These are phyloP conservation scores for Collybia mongolica DNA, from an alignment of 768 basidiomycete species.

Conservation along the genomic window DNA sequence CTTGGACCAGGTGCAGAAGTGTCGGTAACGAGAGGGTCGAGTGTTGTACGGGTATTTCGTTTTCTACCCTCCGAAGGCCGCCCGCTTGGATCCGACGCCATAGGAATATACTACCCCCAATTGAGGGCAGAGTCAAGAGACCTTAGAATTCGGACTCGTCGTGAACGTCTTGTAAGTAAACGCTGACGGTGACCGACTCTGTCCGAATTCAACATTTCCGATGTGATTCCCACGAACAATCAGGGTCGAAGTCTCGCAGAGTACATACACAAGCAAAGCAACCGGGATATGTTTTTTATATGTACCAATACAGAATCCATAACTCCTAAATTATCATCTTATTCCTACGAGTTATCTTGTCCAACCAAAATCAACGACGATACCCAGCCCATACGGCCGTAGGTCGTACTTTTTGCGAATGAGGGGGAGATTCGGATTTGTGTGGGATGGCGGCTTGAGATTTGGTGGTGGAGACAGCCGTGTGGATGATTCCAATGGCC, in stretches of 20 bases:
- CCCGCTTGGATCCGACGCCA: conserved; percentile 37
- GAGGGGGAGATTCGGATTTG: conserved; percentile 20
- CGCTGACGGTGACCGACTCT: conserved; percentile 11
- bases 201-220: conserved; percentile 17
- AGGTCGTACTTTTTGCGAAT: conserved; percentile 65
- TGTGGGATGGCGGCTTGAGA: conserved; percentile 11
- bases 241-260: conserved; percentile 1
- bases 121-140: conserved; percentile 1
- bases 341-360: conserved; percentile 22
- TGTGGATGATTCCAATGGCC: neutral
- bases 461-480: conserved; percentile 7
- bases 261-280: too few species aligned
- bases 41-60: conserved; percentile 36
- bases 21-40: conserved; percentile 36
- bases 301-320: neutral
- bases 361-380: conserved; percentile 79
- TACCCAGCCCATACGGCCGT: conserved; percentile 66
- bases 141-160: conserved; percentile 4
- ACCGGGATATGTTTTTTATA: too few species aligned
- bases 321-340: too few species aligned
- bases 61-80: conserved; percentile 29
- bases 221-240: conserved; percentile 16
- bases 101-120: conserved; percentile 14
- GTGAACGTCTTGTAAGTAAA: conserved; percentile 2
- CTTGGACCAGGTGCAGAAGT: conserved; percentile 34